phyloP scores from a whole-genome alignment of 2,329 filamentous ascomycete species.

The Phialophora tarda region DNA sequence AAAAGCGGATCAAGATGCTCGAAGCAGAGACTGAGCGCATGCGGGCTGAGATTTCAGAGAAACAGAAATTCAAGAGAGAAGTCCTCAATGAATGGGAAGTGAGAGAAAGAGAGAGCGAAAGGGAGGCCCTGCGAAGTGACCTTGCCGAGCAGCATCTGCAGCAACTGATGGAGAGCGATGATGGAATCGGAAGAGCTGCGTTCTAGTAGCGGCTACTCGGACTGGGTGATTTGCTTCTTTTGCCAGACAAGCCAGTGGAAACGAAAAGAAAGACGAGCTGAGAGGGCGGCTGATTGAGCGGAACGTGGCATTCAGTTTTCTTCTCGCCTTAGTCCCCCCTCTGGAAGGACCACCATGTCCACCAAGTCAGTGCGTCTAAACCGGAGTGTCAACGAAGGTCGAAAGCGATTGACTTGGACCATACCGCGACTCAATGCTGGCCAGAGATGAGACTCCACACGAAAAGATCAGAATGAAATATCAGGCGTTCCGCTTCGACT shows the following conservation, averaged over 20 bases:
- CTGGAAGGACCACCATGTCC: no score
- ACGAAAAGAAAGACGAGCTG: no score
- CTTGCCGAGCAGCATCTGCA: conserved; percentile 56
- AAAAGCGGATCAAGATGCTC: conserved; percentile 53
- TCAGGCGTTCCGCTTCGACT: background rate
- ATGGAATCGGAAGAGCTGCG: conserved; percentile 47
- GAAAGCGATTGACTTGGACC: background rate
- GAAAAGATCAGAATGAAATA: background rate
- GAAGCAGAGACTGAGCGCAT: conserved; percentile 54
- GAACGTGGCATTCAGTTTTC: background rate
- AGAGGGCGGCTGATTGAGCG: background rate
- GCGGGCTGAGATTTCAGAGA: conserved; percentile 52
- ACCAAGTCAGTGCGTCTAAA: background rate
- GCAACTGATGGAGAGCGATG: conserved; percentile 53
- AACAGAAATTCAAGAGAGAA: conserved; percentile 50
- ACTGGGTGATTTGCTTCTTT: background rate
- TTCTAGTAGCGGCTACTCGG: conserved; percentile 43
- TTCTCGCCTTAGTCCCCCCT: background rate
- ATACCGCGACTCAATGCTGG: background rate
- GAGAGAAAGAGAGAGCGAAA: conserved; percentile 54
- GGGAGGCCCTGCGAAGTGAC: conserved; percentile 54
- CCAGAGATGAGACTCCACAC: background rate
- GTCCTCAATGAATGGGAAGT: conserved; percentile 56
- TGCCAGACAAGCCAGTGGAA: background rate
- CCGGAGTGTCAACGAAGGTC: background rate